Conservation (phyloP, 306 rosid species). For the Cicer judaicum region DNA sequence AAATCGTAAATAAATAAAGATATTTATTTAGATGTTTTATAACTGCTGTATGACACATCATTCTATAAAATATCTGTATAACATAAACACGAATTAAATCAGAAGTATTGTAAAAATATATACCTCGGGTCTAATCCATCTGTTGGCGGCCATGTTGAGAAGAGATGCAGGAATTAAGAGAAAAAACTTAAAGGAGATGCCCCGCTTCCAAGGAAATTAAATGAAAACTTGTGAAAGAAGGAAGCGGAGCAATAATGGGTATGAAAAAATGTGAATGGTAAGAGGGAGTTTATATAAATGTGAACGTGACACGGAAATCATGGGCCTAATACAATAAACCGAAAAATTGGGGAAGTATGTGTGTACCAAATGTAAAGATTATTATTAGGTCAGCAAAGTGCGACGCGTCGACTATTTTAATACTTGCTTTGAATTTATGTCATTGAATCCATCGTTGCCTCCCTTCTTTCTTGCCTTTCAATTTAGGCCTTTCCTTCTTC, state of each 20-base stretch:
- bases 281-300: constrained; percentile 31
- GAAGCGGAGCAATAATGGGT: constrained; percentile 34
- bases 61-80: no score
- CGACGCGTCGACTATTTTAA: constrained; percentile 34
- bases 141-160: constrained; percentile 50
- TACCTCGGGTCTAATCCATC: constrained; percentile 96
- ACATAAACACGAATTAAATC: no score
- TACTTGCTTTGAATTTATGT: background rate
- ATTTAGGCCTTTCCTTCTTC: background rate
- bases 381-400: constrained; percentile 43
- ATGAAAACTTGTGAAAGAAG: constrained; percentile 26
- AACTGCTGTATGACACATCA: no score
- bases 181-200: background rate
- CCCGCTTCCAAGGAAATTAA: constrained; percentile 22
- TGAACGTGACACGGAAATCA: background rate
- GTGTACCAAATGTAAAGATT: constrained; percentile 27
- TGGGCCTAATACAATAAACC: background rate
- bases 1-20: no score
- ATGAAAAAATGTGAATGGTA: background rate
- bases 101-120: background rate
- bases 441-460: background rate
- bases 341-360: background rate
- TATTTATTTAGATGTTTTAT: no score
- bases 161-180: constrained; percentile 13
- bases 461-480: constrained; percentile 20